Evolutionary conservation across 169 alveolate species (phyloP), one percentile per base, ranked within the genome.

Genomic region (Plasmodium falciparum): DNA sequence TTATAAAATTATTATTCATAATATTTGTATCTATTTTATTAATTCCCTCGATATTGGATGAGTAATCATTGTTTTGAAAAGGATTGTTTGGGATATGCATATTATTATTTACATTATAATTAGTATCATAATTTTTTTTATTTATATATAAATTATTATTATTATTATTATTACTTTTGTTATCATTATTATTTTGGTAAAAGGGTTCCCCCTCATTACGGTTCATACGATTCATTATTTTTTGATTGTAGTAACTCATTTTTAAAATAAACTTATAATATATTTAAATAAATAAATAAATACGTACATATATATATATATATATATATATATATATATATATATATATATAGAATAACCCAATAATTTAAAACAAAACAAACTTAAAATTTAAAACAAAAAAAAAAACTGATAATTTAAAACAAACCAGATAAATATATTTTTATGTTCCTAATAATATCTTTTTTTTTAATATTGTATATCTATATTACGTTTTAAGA

Each of bases 101-200:
- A n/a, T n/a, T 17, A 22, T 56, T 26, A 26, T 66, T 80, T 17
- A 67, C 54, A 22, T 69, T 80, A 24, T 43, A 67, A 54, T 61
- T 71, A 24, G 61, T 59, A 26, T 80, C 90, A 39, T 66, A 80
- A 29, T 33, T 29, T 54, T 80, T 80, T 80, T 80, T 80, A 54
- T 59, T 67, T 67, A 80, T 59, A 80, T 13, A 54, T 52, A 72
- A 71, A 26, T 67, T 80, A 17, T 43, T 69, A 12, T 67, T 22
- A 59, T 67, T 65, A 20, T 70, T 70, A 2, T 47, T 70, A 47
- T n/a, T n/a, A n/a, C n/a, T n/a, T n/a, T 63, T 63, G 62, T 63
- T 63, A 33, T 75, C 89, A 45, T 76, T 76, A 63, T 69, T 49
- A 39, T 63, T 33, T 33, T 33, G 45, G 6, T 5, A 33, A 33